A percentile compares a stretch with the other conserved stretches of the same genome.
Evolutionary conservation across 371 early-diverging fungal species (phyloP).

Genomic region (Mucor piriformis): DNA sequence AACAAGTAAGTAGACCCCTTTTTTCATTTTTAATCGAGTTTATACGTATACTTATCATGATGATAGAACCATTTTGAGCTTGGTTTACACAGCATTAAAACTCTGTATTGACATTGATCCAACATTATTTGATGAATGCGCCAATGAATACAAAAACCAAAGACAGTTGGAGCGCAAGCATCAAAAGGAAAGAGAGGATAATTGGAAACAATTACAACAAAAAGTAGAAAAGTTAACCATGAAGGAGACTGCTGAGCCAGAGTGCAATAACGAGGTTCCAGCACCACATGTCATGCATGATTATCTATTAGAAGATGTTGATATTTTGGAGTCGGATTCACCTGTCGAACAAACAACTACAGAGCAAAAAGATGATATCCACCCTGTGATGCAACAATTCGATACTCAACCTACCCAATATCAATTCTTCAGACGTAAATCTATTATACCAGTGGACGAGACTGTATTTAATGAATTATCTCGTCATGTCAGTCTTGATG

Average conservation of each 20-base stretch:
- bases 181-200: conserved; percentile 79
- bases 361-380: conserved; percentile 38
- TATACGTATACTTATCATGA: neutral
- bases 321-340: conserved; percentile 22
- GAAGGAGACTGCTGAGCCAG: neutral
- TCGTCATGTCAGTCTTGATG: conserved; percentile 82
- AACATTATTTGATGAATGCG: conserved; percentile 89
- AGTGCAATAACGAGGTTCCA: neutral
- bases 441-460: conserved; percentile 89
- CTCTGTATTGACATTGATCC: conserved; percentile 94
- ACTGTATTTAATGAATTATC: conserved; percentile 77
- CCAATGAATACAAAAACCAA: conserved; percentile 78
- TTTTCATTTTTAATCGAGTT: neutral
- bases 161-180: conserved; percentile 78
- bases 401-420: conserved; percentile 61
- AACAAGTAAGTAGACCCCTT: conserved; percentile 71
- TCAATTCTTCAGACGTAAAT: conserved; percentile 82
- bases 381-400: conserved; percentile 61
- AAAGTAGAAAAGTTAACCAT: conserved; percentile 21
- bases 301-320: conserved; percentile 10
- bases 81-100: conserved; percentile 93
- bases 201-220: conserved; percentile 61
- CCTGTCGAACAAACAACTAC: conserved; percentile 12
- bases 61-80: conserved; percentile 83
- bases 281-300: neutral